Percentiles rank a stretch among this genome's conserved stretches.
Conservation (phyloP, 345 rosid species). For the Passiflora organensis region DNA sequence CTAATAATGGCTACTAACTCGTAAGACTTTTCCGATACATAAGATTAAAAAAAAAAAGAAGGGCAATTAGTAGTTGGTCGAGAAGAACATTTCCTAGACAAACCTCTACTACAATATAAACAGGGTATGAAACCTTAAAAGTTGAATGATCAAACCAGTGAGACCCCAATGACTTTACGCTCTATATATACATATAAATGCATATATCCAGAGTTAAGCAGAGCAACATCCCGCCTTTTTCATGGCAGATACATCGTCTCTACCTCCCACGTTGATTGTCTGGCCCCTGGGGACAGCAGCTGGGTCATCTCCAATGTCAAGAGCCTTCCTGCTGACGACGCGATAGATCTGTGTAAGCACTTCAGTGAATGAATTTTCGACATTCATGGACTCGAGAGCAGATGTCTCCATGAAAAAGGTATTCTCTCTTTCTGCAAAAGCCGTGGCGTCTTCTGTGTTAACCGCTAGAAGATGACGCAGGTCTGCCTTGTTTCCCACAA, state of each 20-base stretch:
- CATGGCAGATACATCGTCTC: constrained; percentile 27
- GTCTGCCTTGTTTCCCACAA: constrained; percentile 31
- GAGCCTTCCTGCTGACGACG: constrained; percentile 30
- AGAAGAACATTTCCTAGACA: background rate
- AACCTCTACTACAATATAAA: constrained; percentile 10
- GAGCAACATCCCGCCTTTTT: constrained; percentile 28
- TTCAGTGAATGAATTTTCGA: constrained; percentile 30
- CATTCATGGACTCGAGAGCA: constrained; percentile 30
- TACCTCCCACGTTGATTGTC: constrained; percentile 27
- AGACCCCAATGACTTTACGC: constrained; percentile 1
- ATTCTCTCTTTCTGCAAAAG: constrained; percentile 23
- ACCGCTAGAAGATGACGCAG: constrained; percentile 31
- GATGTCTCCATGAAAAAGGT: constrained; percentile 34
- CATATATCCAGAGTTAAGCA: constrained; percentile 1
- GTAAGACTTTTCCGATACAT: background rate
- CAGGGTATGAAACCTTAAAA: constrained; percentile 3
- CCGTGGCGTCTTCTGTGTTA: constrained; percentile 16
- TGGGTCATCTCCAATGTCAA: constrained; percentile 25
- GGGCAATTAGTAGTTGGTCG: background rate
- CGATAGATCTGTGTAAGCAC: constrained; percentile 27
- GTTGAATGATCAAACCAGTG: no score
- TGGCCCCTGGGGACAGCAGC: constrained; percentile 26
- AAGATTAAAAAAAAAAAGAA: background rate
- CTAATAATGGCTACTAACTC: background rate
- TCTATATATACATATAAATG: no score